These are phyloP conservation scores for Neoboletus brunneissimus DNA, from an alignment of 768 basidiomycete species.

Conservation along the genomic window DNA sequence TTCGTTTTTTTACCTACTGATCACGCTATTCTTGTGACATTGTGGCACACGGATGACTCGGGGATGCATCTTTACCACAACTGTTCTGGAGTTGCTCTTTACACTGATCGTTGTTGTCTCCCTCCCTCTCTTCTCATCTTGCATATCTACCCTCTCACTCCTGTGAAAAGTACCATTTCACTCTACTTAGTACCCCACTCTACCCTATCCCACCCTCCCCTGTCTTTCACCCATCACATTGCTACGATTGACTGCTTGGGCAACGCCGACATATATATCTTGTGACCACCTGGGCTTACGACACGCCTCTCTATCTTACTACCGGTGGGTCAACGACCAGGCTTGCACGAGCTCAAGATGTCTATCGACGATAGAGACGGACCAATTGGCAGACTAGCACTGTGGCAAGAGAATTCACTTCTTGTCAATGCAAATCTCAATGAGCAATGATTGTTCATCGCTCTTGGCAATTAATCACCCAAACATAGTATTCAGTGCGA, in stretches of 20 bases:
- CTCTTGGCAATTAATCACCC: too few species aligned
- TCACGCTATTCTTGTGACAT: neutral
- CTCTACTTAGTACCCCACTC: neutral
- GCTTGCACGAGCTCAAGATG: too few species aligned
- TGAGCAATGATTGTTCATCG: too few species aligned
- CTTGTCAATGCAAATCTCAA: too few species aligned
- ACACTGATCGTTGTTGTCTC: slow-evolving; percentile 1
- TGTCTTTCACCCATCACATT: neutral
- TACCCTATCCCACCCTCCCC: too few species aligned
- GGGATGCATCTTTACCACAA: neutral
- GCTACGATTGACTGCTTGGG: slow-evolving; percentile 5
- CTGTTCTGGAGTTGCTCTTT: slow-evolving; percentile 1
- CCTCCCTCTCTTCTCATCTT: neutral
- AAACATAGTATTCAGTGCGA: too few species aligned
- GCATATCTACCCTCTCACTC: slow-evolving; percentile 9
- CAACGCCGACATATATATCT: slow-evolving; percentile 4
- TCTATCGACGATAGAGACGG: too few species aligned
- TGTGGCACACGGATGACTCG: neutral
- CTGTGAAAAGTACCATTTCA: slow-evolving; percentile 10
- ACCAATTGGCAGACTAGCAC: too few species aligned
- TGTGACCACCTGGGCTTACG: too few species aligned
- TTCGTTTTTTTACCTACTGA: neutral
- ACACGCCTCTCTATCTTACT: too few species aligned
- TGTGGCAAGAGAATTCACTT: too few species aligned
- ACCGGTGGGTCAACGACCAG: too few species aligned